Conservation (phyloP, 2,329 filamentous ascomycete genomes). For the Exophiala lecanii-corni region DNA sequence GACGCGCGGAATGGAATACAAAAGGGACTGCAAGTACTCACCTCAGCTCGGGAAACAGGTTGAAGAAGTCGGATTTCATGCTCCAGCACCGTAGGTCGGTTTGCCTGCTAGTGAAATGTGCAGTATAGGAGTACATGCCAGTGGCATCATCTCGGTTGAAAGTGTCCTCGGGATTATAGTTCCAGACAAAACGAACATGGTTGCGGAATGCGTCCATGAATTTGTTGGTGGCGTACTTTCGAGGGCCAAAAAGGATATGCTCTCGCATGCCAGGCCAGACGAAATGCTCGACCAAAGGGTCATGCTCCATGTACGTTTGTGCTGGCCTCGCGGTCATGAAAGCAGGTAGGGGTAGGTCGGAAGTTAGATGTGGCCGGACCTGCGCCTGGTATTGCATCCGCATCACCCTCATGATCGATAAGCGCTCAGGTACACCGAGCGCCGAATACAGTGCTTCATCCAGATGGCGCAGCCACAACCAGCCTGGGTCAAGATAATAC, state of each 20-base stretch:
- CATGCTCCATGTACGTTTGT: conserved; percentile 6
- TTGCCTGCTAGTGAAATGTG: neutral
- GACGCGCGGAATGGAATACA: neutral
- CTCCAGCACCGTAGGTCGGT: conserved; percentile 5
- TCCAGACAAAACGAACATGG: conserved; percentile 1
- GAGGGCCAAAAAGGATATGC: conserved; percentile 5
- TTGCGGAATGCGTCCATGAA: conserved; percentile 8
- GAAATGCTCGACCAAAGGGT: conserved; percentile 20
- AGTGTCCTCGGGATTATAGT: neutral
- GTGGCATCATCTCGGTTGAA: conserved; percentile 1
- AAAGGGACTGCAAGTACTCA: neutral
- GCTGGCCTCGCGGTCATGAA: conserved; percentile 1
- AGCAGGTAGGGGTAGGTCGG: neutral
- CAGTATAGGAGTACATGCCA: conserved; percentile 5
- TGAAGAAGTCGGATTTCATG: conserved; percentile 4
- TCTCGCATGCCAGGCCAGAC: conserved; percentile 32
- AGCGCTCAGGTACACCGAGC: neutral
- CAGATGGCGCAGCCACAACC: conserved; percentile 5
- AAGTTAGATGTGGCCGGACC: neutral
- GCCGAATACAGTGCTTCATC: conserved; percentile 7
- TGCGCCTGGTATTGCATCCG: conserved; percentile 3
- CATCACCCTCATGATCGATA: conserved; percentile 6
- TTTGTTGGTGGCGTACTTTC: conserved; percentile 7
- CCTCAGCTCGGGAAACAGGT: conserved; percentile 7
- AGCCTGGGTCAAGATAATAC: conserved; percentile 6